These are phyloP conservation scores for Brasenia schreberi DNA, from an alignment of 164 flowering plant species.

Conservation along the genomic window DNA sequence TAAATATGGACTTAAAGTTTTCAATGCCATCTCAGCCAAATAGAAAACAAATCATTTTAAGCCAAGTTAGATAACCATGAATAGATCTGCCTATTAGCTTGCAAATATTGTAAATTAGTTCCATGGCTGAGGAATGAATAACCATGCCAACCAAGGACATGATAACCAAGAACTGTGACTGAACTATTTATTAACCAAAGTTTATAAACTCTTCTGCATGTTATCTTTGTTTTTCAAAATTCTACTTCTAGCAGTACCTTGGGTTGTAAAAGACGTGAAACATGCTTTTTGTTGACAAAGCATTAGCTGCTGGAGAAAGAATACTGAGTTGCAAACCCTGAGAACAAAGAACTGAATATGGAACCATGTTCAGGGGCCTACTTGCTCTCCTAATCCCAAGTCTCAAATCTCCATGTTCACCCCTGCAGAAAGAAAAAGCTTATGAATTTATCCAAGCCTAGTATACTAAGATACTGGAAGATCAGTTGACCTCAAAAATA, in stretches of 20 bases:
- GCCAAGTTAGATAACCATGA: too few species aligned
- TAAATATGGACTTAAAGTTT: too few species aligned
- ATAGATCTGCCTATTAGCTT: too few species aligned
- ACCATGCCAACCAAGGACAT: too few species aligned
- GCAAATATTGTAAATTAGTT: too few species aligned
- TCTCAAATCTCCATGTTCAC: constrained; percentile 77
- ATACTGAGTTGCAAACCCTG: constrained; percentile 33
- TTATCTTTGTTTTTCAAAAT: not conserved
- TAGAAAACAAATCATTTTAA: too few species aligned
- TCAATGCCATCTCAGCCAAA: too few species aligned
- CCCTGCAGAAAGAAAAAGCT: constrained; percentile 30
- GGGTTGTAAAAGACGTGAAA: constrained; percentile 80
- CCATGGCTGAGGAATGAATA: too few species aligned
- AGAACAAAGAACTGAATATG: constrained; percentile 38
- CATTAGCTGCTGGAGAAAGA: constrained; percentile 64
- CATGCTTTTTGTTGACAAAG: constrained; percentile 51
- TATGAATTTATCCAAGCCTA: not conserved
- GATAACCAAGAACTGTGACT: too few species aligned
- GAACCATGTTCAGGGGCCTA: constrained; percentile 54
- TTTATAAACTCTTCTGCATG: not conserved
- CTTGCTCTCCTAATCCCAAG: constrained; percentile 82
- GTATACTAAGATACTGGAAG: not conserved
- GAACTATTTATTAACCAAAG: too few species aligned
- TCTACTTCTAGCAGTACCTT: constrained; percentile 35
- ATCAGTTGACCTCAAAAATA: constrained; percentile 17